Percentiles rank a stretch among this genome's conserved stretches.
phyloP scores from a whole-genome alignment of 164 flowering plant genomes.

The Umbilicus rupestris region DNA sequence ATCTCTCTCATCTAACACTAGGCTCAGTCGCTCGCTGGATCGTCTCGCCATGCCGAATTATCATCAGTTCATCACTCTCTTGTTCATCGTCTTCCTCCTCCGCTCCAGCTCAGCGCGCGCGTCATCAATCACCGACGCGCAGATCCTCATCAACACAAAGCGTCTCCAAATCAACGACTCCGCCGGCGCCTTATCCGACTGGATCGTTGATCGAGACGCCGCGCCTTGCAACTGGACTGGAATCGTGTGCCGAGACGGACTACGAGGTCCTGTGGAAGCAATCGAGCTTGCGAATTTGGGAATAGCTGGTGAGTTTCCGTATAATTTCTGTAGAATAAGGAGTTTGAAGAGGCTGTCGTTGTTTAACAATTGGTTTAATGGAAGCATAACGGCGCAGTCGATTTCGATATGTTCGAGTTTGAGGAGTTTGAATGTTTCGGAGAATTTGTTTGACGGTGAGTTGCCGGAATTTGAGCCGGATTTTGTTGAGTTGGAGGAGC shows the following conservation, averaged over 20 bases:
- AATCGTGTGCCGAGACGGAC: slow-evolving; percentile 29
- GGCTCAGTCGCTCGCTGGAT: neutral
- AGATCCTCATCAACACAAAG: slow-evolving; percentile 22
- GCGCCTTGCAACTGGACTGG: slow-evolving; percentile 70
- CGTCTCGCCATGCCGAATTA: neutral
- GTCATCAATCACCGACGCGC: slow-evolving; percentile 10
- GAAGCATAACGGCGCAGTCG: slow-evolving; percentile 17
- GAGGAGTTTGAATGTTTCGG: slow-evolving; percentile 27
- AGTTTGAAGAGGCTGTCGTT: slow-evolving; percentile 45
- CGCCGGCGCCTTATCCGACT: slow-evolving; percentile 20
- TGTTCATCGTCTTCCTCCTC: neutral
- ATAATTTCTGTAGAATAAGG: slow-evolving; percentile 39
- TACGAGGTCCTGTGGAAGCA: slow-evolving; percentile 15
- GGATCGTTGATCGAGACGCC: slow-evolving; percentile 17
- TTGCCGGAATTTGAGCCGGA: slow-evolving; percentile 38
- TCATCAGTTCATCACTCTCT: neutral
- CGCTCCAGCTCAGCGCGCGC: neutral
- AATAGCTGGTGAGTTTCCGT: slow-evolving; percentile 45
- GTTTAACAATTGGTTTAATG: slow-evolving; percentile 26
- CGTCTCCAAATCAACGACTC: slow-evolving; percentile 22
- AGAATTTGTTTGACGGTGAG: slow-evolving; percentile 35
- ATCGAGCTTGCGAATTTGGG: slow-evolving; percentile 27
- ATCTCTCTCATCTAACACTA: neutral
- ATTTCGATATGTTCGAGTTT: slow-evolving; percentile 48
- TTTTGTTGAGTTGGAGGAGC: slow-evolving; percentile 22